These are phyloP conservation scores for Alternaria angustiovoidea DNA, from an alignment of 2,329 filamentous ascomycete species.

Conservation along the genomic window DNA sequence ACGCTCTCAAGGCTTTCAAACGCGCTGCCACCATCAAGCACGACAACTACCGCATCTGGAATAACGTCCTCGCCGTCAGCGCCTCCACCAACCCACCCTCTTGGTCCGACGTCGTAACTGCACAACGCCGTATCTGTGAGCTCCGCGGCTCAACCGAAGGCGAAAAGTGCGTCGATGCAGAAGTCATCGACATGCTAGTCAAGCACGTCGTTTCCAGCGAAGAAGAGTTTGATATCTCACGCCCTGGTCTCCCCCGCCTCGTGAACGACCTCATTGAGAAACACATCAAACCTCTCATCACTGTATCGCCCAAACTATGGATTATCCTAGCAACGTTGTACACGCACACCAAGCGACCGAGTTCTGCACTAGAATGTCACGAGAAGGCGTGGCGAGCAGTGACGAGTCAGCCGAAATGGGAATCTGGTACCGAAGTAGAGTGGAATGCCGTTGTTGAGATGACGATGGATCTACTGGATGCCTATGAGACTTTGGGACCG, in stretches of 20 bases:
- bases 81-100: conserved; percentile 78
- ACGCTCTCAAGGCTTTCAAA: conserved; percentile 85
- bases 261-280: conserved; percentile 78
- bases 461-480: conserved; percentile 81
- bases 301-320: conserved; percentile 79
- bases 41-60: conserved; percentile 93
- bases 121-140: conserved; percentile 76
- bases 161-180: conserved; percentile 79
- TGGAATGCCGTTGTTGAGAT: conserved; percentile 79
- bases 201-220: conserved; percentile 67
- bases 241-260: conserved; percentile 64
- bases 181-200: conserved; percentile 75
- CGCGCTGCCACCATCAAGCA: conserved; percentile 83
- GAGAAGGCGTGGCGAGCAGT: conserved; percentile 90
- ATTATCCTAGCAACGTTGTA: conserved; percentile 74
- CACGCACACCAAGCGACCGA: conserved; percentile 74
- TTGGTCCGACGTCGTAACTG: conserved; percentile 77
- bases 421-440: conserved; percentile 65
- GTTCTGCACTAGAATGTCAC: conserved; percentile 78
- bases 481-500: conserved; percentile 76
- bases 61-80: conserved; percentile 90
- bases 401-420: conserved; percentile 62
- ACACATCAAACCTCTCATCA: conserved; percentile 82
- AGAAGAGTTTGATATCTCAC: conserved; percentile 51
- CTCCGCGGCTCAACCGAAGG: conserved; percentile 71